A percentile compares a stretch with the other conserved stretches of the same genome.
Conservation (phyloP, 352 stramenopile species). For the Globisporangium sylvaticum region DNA sequence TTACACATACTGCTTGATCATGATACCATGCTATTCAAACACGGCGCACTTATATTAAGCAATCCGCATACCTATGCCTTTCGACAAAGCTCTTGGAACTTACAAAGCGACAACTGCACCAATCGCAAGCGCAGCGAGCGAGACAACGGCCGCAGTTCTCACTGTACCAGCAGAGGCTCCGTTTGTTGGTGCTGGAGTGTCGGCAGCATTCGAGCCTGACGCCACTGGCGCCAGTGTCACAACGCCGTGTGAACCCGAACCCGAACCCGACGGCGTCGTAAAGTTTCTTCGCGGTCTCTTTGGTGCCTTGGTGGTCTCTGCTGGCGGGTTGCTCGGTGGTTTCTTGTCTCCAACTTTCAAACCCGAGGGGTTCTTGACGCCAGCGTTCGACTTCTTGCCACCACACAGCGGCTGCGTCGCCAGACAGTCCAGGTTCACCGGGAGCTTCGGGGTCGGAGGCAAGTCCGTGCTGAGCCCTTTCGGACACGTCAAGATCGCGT, state of each 20-base stretch:
- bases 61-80: background rate
- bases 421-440: conserved; percentile 36
- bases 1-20: background rate
- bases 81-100: background rate
- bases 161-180: background rate
- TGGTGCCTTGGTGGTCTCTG: background rate
- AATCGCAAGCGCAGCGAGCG: background rate
- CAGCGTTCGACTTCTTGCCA: conserved; percentile 49
- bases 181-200: background rate
- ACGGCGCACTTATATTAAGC: background rate
- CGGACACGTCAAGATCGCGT: background rate
- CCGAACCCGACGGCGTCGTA: background rate
- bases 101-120: background rate
- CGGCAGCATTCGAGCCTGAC: background rate
- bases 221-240: background rate
- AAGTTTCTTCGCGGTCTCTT: background rate
- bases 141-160: too few relatives aligned
- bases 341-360: background rate
- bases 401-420: conserved; percentile 49
- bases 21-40: background rate
- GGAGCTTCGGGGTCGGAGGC: conserved; percentile 20
- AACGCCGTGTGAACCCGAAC: background rate
- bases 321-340: background rate
- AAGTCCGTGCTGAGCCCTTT: background rate
- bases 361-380: conserved; percentile 22